Conservation (phyloP, 129 eudicot genomes). For the sunflower (Helianthus annuus) region DNA sequence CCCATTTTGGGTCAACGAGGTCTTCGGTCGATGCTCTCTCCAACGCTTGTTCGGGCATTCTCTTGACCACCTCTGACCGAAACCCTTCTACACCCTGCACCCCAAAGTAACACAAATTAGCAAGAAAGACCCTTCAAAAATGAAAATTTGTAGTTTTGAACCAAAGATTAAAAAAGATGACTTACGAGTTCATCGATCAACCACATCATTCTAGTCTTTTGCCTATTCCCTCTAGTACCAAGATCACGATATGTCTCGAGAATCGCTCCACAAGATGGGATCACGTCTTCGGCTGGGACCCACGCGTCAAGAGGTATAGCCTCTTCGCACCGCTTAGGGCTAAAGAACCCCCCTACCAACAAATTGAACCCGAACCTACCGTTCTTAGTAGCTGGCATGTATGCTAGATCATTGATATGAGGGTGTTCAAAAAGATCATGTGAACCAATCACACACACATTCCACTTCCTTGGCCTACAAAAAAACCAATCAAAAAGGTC, state of each 20-base stretch:
- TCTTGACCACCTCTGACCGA: constrained; percentile 79
- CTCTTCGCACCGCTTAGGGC: constrained; percentile 88
- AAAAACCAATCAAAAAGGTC: constrained; percentile 11
- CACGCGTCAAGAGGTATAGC: constrained; percentile 97
- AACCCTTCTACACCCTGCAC: constrained; percentile 92
- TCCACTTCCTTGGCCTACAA: constrained; percentile 98
- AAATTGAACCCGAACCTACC: constrained; percentile 86
- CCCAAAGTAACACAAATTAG: constrained; percentile 25
- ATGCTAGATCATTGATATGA: constrained; percentile 91
- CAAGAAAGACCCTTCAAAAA: constrained; percentile 14
- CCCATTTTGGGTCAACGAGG: constrained; percentile 70
- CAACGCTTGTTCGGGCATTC: constrained; percentile 75
- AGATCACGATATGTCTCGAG: constrained; percentile 94
- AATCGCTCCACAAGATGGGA: constrained; percentile 69
- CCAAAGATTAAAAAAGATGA: neutral
- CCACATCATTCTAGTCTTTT: constrained; percentile 99
- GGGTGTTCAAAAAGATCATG: constrained; percentile 99
- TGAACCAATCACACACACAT: constrained; percentile 92
- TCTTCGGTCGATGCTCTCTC: constrained; percentile 83
- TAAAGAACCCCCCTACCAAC: constrained; percentile 95
- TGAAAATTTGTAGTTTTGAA: neutral
- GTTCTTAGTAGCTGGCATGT: constrained; percentile 92
- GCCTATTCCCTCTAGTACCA: constrained; percentile 87
- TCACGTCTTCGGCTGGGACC: constrained; percentile 86
- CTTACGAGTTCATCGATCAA: constrained; percentile 89